Evolutionary conservation across 495 filamentous ascomycete species (phyloP).

Genomic region (Physcia stellaris): DNA sequence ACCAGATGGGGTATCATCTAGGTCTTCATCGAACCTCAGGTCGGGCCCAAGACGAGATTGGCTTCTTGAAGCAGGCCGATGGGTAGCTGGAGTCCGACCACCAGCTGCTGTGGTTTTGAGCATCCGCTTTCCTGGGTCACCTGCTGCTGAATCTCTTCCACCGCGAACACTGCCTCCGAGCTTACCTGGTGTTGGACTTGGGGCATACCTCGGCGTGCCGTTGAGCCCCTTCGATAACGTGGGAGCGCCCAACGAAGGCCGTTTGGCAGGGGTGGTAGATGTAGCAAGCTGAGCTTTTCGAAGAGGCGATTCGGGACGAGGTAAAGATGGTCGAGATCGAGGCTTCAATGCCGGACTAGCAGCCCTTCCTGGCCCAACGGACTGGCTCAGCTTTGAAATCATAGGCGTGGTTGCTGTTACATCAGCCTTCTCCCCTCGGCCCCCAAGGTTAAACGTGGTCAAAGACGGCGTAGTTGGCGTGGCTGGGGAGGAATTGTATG

Average conservation of each 20-base stretch:
- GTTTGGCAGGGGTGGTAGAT: constrained; percentile 35
- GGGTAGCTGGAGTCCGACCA: constrained; percentile 29
- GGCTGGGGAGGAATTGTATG: constrained; percentile 42
- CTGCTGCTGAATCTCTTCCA: constrained; percentile 31
- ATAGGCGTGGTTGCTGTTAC: constrained; percentile 50
- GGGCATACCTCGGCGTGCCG: constrained; percentile 35
- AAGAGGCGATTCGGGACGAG: constrained; percentile 73
- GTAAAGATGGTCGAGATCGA: constrained; percentile 63
- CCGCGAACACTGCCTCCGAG: constrained; percentile 45
- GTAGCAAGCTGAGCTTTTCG: constrained; percentile 34
- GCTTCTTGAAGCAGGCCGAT: constrained; percentile 23
- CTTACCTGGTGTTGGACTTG: constrained; percentile 54
- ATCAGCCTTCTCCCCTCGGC: constrained; percentile 25
- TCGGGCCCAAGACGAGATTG: constrained; percentile 32
- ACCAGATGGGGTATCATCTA: constrained; percentile 43
- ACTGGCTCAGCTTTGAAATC: constrained; percentile 30
- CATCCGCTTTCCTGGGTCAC: constrained; percentile 41
- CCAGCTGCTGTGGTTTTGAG: constrained; percentile 23
- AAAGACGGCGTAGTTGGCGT: constrained; percentile 58
- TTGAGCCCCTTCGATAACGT: constrained; percentile 25
- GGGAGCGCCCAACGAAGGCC: constrained; percentile 40
- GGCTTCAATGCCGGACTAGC: constrained; percentile 54
- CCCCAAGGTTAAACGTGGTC: constrained; percentile 35
- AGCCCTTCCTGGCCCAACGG: constrained; percentile 65
- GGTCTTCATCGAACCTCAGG: constrained; percentile 30